phyloP scores from a whole-genome alignment of 2,329 filamentous ascomycete species.

The Trichoderma atrobrunneum region DNA sequence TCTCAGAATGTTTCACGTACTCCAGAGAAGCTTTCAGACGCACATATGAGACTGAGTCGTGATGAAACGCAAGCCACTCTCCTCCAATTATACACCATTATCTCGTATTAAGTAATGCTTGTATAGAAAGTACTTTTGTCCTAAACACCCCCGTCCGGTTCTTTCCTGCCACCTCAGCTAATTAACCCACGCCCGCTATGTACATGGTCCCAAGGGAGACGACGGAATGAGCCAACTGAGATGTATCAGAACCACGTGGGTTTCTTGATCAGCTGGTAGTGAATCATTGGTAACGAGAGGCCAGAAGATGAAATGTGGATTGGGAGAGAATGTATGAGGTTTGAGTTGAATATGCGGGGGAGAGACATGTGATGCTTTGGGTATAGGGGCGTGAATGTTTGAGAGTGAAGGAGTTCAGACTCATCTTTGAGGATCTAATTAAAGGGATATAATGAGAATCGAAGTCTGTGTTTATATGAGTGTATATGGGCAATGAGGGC shows the following conservation, averaged over 20 bases:
- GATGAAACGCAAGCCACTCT: background rate
- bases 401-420: background rate
- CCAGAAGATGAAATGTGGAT: background rate
- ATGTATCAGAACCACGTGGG: background rate
- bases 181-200: background rate
- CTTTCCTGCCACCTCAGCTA: background rate
- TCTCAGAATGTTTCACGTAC: background rate
- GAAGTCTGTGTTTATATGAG: background rate
- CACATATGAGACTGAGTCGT: background rate
- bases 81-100: background rate
- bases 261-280: background rate
- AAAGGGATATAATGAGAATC: background rate
- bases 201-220: background rate
- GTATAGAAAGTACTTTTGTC: background rate
- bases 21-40: background rate
- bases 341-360: constrained; percentile 1
- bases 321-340: background rate
- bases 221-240: background rate
- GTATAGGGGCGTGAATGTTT: background rate
- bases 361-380: background rate
- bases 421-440: background rate
- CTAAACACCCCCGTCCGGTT: background rate
- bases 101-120: background rate
- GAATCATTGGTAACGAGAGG: background rate
- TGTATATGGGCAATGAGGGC: background rate